Percentiles rank a stretch among this genome's conserved stretches.
phyloP scores from a whole-genome alignment of 2,329 filamentous ascomycete species.

The Thyridium curvatum region DNA sequence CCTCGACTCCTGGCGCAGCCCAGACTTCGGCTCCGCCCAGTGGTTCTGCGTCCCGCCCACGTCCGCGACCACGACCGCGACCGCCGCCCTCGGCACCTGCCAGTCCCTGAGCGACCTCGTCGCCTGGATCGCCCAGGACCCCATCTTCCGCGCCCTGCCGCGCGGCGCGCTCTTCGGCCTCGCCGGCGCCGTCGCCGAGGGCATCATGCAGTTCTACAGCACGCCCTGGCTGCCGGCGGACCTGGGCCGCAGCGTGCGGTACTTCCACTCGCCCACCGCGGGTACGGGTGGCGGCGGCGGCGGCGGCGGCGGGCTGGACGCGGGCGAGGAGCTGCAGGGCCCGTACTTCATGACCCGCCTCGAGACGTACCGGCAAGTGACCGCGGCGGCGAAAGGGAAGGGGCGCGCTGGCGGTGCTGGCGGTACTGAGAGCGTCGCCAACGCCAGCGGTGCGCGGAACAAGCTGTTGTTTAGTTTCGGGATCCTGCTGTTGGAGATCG shows the following conservation, averaged over 20 bases:
- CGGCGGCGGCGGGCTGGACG: constrained; percentile 19
- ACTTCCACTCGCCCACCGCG: background rate
- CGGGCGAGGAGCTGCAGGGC: background rate
- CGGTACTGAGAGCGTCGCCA: too few relatives aligned
- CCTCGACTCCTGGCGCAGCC: background rate
- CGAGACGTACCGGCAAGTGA: background rate
- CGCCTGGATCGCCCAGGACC: constrained; percentile 4
- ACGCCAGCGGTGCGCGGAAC: constrained; percentile 1
- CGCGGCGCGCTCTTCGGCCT: constrained; percentile 1
- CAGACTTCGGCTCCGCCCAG: background rate
- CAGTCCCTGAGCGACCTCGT: constrained; percentile 1
- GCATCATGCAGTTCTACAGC: constrained; percentile 8
- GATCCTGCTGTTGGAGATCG: constrained; percentile 5
- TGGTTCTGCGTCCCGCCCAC: constrained; percentile 2
- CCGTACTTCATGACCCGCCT: constrained; percentile 4
- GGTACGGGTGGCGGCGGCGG: background rate
- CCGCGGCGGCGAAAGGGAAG: too few relatives aligned
- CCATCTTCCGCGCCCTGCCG: constrained; percentile 2
- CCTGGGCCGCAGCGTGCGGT: constrained; percentile 2
- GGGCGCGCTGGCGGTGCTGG: too few relatives aligned
- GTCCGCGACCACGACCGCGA: background rate
- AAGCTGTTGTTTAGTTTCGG: constrained; percentile 6
- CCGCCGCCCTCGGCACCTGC: background rate
- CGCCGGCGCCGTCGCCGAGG: constrained; percentile 2
- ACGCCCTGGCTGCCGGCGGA: constrained; percentile 4